Conservation (phyloP, 148 eudicot genomes). For the Fagopyrum esculentum region DNA sequence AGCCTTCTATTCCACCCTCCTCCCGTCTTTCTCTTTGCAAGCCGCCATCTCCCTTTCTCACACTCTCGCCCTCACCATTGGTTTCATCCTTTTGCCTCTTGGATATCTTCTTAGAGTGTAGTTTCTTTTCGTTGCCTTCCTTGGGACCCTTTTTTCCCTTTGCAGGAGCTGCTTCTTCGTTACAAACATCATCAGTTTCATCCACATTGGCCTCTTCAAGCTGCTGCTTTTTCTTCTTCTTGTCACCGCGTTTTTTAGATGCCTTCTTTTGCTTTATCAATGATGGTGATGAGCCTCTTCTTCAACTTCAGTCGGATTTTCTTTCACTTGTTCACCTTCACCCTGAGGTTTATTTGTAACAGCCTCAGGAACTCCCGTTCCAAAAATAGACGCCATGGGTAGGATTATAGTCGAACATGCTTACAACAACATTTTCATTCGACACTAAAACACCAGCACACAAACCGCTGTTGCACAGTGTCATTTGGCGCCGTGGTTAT, state of each 20-base stretch:
- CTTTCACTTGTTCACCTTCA: background rate
- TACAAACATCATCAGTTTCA: conserved; percentile 1
- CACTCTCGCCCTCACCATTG: too few species aligned
- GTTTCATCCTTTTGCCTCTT: background rate
- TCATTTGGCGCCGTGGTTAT: too few species aligned
- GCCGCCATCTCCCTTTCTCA: too few species aligned
- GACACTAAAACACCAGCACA: too few species aligned
- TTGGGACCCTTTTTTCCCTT: conserved; percentile 46
- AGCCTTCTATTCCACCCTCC: too few species aligned
- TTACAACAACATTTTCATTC: background rate
- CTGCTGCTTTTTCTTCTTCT: conserved; percentile 12
- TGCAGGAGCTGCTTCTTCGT: conserved; percentile 20
- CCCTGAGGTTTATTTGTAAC: conserved; percentile 11
- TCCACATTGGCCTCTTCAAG: conserved; percentile 16
- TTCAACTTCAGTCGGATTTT: background rate
- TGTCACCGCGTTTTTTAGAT: conserved; percentile 3
- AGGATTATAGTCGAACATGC: background rate
- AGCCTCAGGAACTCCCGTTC: conserved; percentile 8
- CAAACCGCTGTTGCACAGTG: too few species aligned
- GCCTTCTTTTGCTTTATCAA: conserved; percentile 7
- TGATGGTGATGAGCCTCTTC: conserved; percentile 5
- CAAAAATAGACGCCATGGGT: background rate
- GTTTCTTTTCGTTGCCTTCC: conserved; percentile 24
- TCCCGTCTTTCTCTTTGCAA: too few species aligned
- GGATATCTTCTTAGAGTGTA: conserved; percentile 6